Base-by-base conservation (phyloP, 2,329 filamentous ascomycete species). In the Bipolaris bicolor region DNA sequence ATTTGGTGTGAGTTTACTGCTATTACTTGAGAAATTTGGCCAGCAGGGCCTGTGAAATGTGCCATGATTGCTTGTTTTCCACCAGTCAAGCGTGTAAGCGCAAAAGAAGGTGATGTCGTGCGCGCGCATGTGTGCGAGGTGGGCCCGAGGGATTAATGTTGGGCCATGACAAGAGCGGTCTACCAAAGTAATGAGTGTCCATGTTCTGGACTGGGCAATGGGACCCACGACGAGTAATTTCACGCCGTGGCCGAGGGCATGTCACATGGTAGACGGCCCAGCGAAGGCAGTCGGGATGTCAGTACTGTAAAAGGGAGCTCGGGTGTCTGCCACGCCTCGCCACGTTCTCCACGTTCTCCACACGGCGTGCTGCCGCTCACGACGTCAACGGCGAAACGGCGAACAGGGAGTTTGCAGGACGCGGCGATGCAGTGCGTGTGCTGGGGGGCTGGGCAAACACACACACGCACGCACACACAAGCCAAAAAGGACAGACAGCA, bases 271-370 rank as follows among this genome's bases (percentile, higher is more conserved):
- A 37, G 29, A 18, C 34, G 22, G 34, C 20, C 33, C 22, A 36
- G 45, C 16, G 36, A 37, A 36, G 26, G 9, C 10, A 29, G 7
- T 29, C 7, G 26, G 26, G 26, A 10, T 29, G 29, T 31, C 3
- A 13, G 29, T 2, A 13, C 13, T 5, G 20, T 3, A 33, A 13
- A 16, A 29, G 34, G 29, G 44, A 10, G 34, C 46, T 39, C 46
- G 34, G 26, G n/a, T 29, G 34, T 37, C 34, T 37, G 46, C 46
- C 46, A 39, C 34, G 46, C 46, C n/a, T 49, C 34, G 46, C 46
- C 46, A 48, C 45, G 45, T 26, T 48, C 45, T 24, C 31, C 45
- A 46, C 43, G 16, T 46, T 46, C 43, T 31, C 43, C 26, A 31
- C 43, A 16, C 43, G 10, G 16, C 10, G 16, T 33, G 43, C 43